Conservation (phyloP, 805 yeast genomes). For the Kockiozyma suomiensis region DNA sequence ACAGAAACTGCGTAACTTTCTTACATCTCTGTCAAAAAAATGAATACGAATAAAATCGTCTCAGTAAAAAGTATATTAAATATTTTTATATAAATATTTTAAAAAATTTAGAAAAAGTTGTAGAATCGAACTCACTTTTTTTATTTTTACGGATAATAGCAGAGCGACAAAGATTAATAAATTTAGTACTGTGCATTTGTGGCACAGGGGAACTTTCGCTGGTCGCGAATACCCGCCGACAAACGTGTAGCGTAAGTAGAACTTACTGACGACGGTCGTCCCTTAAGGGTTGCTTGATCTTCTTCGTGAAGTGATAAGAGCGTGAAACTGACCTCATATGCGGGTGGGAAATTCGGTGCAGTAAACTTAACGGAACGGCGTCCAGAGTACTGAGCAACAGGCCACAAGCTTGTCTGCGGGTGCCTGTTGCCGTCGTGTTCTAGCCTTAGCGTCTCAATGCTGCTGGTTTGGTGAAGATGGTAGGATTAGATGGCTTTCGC, state of each 20-base stretch:
- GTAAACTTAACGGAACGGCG: conserved; percentile 19
- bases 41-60: too few species aligned
- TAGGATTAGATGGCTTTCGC: too few species aligned
- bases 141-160: not conserved
- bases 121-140: too few species aligned
- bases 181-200: not conserved
- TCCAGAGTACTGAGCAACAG: too few species aligned
- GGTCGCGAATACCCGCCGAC: conserved; percentile 30
- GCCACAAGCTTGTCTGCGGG: too few species aligned
- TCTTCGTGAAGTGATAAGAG: not conserved
- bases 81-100: too few species aligned
- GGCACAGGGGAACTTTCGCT: conserved; percentile 27
- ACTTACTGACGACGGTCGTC: not conserved
- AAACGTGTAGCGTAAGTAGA: not conserved
- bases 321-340: conserved; percentile 22
- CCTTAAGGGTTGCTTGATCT: not conserved
- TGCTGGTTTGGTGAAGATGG: too few species aligned
- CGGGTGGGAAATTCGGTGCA: conserved; percentile 37
- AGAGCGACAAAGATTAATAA: not conserved
- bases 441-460: too few species aligned
- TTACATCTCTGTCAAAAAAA: too few species aligned
- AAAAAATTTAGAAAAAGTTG: too few species aligned
- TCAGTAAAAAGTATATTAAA: too few species aligned
- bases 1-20: too few species aligned
- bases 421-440: not conserved